These are phyloP conservation scores for Rubroshorea leprosula DNA, from an alignment of 345 rosid genomes.

Conservation along the genomic window DNA sequence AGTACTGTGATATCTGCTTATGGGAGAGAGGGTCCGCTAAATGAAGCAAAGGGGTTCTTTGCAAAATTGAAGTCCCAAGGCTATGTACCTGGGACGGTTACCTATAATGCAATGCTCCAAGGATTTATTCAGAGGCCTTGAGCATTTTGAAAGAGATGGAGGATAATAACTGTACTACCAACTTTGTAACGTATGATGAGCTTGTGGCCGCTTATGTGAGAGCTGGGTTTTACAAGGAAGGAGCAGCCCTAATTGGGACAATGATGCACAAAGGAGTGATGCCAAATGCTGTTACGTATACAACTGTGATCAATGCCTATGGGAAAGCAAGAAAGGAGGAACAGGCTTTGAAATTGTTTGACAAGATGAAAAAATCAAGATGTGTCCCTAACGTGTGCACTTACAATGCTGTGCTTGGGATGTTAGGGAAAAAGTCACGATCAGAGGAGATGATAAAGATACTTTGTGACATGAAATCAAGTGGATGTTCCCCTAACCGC, in stretches of 20 bases:
- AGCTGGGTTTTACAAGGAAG: constrained; percentile 78
- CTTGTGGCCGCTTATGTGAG: constrained; percentile 77
- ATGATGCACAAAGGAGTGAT: constrained; percentile 57
- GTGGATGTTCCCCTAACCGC: constrained; percentile 75
- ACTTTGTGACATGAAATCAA: constrained; percentile 66
- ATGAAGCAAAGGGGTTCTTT: constrained; percentile 72
- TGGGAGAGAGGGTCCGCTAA: constrained; percentile 73
- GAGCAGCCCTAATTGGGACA: constrained; percentile 60
- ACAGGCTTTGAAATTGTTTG: constrained; percentile 58
- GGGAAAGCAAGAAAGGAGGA: constrained; percentile 71
- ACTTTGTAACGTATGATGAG: constrained; percentile 81
- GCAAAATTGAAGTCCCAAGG: constrained; percentile 58
- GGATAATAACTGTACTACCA: constrained; percentile 57
- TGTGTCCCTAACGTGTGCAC: constrained; percentile 85
- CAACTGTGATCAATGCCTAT: constrained; percentile 77
- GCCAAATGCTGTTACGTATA: constrained; percentile 84
- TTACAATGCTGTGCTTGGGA: constrained; percentile 67
- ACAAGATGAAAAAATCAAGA: constrained; percentile 62
- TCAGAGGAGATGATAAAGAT: constrained; percentile 69
- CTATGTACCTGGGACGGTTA: constrained; percentile 70
- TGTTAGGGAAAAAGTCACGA: constrained; percentile 71
- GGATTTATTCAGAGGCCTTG: constrained; percentile 61
- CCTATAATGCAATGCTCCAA: constrained; percentile 79
- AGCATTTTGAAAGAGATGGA: constrained; percentile 83
- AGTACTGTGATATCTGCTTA: constrained; percentile 89